phyloP scores from a whole-genome alignment of 129 eudicot species.

The Pittosporum tobira region DNA sequence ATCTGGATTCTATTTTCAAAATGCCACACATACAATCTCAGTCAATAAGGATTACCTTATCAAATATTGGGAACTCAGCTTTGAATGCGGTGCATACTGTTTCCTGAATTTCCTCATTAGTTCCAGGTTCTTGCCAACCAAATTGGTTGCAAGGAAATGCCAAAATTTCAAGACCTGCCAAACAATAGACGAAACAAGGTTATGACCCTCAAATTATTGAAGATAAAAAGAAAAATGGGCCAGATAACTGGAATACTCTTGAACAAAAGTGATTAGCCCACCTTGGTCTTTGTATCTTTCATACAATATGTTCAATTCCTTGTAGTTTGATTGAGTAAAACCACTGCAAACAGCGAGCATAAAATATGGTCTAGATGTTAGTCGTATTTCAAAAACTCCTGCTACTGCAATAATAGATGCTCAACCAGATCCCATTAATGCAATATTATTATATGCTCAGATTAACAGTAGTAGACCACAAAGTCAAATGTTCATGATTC shows the following conservation, averaged over 20 bases:
- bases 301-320: slow-evolving; percentile 65
- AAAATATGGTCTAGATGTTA: neutral
- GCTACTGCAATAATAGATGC: neutral
- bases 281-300: slow-evolving; percentile 80
- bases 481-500: too few species aligned
- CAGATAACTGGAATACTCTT: neutral
- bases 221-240: slow-evolving; percentile 2
- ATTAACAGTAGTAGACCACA: too few species aligned
- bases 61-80: slow-evolving; percentile 86
- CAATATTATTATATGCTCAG: too few species aligned
- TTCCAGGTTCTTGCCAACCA: slow-evolving; percentile 89
- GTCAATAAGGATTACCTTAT: slow-evolving; percentile 48
- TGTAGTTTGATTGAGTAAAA: slow-evolving; percentile 76
- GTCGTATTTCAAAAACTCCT: neutral
- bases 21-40: neutral
- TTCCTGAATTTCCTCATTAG: slow-evolving; percentile 72
- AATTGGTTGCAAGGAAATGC: slow-evolving; percentile 95
- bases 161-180: slow-evolving; percentile 70
- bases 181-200: neutral
- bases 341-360: slow-evolving; percentile 39
- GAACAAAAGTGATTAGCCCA: slow-evolving; percentile 12
- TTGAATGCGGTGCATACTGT: slow-evolving; percentile 67
- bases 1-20: neutral
- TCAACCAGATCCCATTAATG: neutral
- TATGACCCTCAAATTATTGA: slow-evolving; percentile 8